phyloP scores from a whole-genome alignment of 129 eudicot species.

The Sambucus nigra region DNA sequence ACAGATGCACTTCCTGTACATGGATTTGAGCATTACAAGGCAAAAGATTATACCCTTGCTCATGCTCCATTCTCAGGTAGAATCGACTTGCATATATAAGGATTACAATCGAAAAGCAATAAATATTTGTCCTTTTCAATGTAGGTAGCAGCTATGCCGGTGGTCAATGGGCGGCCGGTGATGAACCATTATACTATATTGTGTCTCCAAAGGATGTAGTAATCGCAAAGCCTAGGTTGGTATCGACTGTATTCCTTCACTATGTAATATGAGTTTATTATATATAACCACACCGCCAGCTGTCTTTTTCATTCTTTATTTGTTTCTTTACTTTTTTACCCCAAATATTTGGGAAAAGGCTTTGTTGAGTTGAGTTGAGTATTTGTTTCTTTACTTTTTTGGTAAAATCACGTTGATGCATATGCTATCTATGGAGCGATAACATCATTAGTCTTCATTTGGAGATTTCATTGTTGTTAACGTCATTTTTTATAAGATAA shows the following conservation, averaged over 20 bases:
- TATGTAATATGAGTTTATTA: neutral
- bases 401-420: neutral
- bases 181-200: slow-evolving; percentile 89
- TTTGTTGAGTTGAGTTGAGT: too few species aligned
- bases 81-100: slow-evolving; percentile 10
- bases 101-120: slow-evolving; percentile 7
- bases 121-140: slow-evolving; percentile 22
- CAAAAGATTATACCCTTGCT: slow-evolving; percentile 85
- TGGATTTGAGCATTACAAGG: slow-evolving; percentile 95
- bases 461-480: neutral
- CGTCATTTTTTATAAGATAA: neutral
- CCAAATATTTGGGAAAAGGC: too few species aligned
- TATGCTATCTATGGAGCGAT: neutral
- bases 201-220: slow-evolving; percentile 92
- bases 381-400: slow-evolving; percentile 3
- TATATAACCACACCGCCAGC: too few species aligned
- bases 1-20: slow-evolving; percentile 90
- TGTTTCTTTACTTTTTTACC: slow-evolving; percentile 6
- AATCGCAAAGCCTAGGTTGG: slow-evolving; percentile 92
- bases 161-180: slow-evolving; percentile 98
- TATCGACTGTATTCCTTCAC: neutral
- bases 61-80: slow-evolving; percentile 88
- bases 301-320: neutral
- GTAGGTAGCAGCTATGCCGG: slow-evolving; percentile 96
- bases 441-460: neutral